Evolutionary conservation across 768 basidiomycete genomes (phyloP).

Genomic region (Mycena haematopus): DNA sequence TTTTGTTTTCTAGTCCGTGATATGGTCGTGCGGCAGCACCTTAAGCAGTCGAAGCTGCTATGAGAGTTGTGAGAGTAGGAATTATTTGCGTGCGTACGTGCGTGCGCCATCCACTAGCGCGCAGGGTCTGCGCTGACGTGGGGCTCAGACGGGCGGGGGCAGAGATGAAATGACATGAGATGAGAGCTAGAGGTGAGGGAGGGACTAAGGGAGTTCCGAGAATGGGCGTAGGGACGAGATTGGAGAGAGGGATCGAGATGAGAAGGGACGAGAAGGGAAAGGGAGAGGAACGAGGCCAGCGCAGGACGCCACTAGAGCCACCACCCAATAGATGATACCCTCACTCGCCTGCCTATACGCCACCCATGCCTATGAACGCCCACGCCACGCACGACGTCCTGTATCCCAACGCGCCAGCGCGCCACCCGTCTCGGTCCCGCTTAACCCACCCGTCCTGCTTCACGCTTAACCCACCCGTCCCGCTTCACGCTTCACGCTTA

Average conservation of each 20-base stretch:
- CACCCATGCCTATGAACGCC: neutral
- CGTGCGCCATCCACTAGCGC: neutral
- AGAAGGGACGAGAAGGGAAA: no score
- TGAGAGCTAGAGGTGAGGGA: neutral
- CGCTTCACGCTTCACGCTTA: no score
- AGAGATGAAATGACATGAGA: neutral
- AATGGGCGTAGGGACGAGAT: no score
- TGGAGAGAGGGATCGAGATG: no score
- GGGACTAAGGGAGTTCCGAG: no score
- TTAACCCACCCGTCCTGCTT: no score
- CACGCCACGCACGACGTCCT: neutral
- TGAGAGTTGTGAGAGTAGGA: slow-evolving; percentile 43
- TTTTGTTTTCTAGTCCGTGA: slow-evolving; percentile 65
- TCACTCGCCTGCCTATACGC: neutral
- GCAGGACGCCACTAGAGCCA: neutral
- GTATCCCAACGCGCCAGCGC: no score
- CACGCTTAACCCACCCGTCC: no score
- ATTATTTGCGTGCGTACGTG: no score
- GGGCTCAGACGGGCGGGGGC: neutral
- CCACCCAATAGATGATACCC: neutral
- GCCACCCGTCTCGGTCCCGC: no score
- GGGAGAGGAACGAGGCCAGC: neutral
- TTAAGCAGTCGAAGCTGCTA: slow-evolving; percentile 74
- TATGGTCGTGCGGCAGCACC: slow-evolving; percentile 82
- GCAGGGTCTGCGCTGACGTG: neutral